Base-by-base conservation (phyloP, 2,329 filamentous ascomycete genomes). In the Neofusicoccum ribis region DNA sequence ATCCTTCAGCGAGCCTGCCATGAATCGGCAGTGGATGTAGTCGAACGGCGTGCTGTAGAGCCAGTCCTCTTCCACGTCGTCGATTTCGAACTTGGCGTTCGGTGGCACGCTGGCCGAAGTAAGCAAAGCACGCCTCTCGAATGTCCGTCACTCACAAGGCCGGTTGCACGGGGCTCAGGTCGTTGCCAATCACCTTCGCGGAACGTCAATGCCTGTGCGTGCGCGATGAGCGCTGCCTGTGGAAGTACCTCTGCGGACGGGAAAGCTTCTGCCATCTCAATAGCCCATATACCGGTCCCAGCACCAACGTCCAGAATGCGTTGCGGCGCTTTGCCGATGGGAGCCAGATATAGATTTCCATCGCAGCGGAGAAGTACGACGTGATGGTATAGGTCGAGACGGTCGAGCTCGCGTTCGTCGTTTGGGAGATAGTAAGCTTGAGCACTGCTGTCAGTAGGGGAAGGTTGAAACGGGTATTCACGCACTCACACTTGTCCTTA, bases 61-160 rank as follows among this genome's bases (percentile, higher is more conserved):
- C 78, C 78, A 80, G 9, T 78, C 75, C 39, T 71, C 69, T 64
- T 80, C 77, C 49, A 73, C 74, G 63, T 80, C 77, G 71, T 80
- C 78, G 61, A 80, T 76, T 68, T 78, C 76, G 71, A 80, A 80
- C 63, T 75, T 75, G 41, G 73, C 72, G 63, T 80, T 80, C 0
- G 77, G 73, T 2, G 79, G 78, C 15, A 77, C 72, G n/a, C 47
- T 44, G 36, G 1, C 2, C 1, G 1, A 9, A 1, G 31, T 36
- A 36, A 51, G 15, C 27, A 20, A 1, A 14, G 27, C 7, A 20
- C 41, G 15, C 6, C 3, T 43, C 9, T 5, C 5, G 12, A 3
- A 69, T 3, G 14, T n/a, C 14, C 3, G 17, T 12, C 11, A 44
- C 52, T 44, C 5, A 65, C 61, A 14, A 63, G 1, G 61, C 20